phyloP scores from a whole-genome alignment of 768 basidiomycete genomes.

The Calocybe gangraenosa region DNA sequence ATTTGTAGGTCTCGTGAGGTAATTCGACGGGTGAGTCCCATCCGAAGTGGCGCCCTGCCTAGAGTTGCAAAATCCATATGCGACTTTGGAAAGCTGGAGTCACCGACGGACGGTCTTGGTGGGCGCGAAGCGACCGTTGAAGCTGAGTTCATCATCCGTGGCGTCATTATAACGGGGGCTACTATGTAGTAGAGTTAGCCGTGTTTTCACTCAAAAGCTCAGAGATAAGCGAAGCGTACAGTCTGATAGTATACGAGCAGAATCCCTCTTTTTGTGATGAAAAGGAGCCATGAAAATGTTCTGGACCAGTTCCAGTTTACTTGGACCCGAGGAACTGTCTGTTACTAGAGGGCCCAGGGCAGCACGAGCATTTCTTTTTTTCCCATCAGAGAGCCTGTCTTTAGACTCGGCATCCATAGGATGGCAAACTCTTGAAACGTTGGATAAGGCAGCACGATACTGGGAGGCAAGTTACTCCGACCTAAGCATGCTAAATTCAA shows the following conservation, averaged over 20 bases:
- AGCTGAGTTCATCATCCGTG: conserved; percentile 70
- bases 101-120: conserved; percentile 26
- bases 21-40: conserved; percentile 62
- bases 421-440: conserved; percentile 6
- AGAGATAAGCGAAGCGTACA: conserved; percentile 40
- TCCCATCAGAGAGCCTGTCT: conserved; percentile 26
- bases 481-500: conserved; percentile 16
- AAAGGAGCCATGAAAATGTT: conserved; percentile 73
- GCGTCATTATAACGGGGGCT: conserved; percentile 88
- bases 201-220: conserved; percentile 2
- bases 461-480: background rate
- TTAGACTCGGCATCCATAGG: conserved; percentile 35
- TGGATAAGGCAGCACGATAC: conserved; percentile 1
- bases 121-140: conserved; percentile 61
- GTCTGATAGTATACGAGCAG: conserved; percentile 70
- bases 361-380: conserved; percentile 35
- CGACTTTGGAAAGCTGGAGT: conserved; percentile 29
- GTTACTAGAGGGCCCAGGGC: conserved; percentile 34
- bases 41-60: conserved; percentile 70
- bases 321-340: conserved; percentile 31
- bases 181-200: conserved; percentile 36
- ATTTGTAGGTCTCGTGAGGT: conserved; percentile 84
- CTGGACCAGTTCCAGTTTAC: conserved; percentile 59
- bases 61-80: conserved; percentile 72
- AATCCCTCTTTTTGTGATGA: conserved; percentile 61